Evolutionary conservation across 805 yeast species (phyloP).

Genomic region (Isabelozyma pseudorhagii): DNA sequence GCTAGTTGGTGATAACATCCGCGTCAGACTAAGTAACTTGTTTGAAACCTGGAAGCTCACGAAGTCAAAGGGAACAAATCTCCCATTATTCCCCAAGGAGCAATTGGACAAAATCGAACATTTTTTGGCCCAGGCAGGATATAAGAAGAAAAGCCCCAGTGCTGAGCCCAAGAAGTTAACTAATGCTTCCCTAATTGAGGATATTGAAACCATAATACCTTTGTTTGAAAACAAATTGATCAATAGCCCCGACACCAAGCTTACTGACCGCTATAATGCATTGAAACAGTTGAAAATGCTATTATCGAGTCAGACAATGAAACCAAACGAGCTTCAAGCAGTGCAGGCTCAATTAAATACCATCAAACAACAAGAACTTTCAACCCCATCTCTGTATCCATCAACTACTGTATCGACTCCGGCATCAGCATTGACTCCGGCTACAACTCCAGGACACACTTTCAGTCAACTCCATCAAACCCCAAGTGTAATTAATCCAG

Average conservation of each 20-base stretch:
- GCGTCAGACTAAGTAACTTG: slow-evolving; percentile 70
- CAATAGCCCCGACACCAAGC: slow-evolving; percentile 36
- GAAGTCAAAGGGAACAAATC: slow-evolving; percentile 52
- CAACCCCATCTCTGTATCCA: not conserved
- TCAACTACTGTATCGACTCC: slow-evolving; percentile 6
- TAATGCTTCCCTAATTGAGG: slow-evolving; percentile 24
- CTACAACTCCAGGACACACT: slow-evolving; percentile 5
- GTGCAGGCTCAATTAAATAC: slow-evolving; percentile 35
- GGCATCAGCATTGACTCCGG: slow-evolving; percentile 9
- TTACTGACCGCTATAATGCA: slow-evolving; percentile 42
- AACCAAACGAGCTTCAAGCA: slow-evolving; percentile 30
- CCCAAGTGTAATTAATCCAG: not conserved
- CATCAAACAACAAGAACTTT: slow-evolving; percentile 33
- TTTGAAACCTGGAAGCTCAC: slow-evolving; percentile 87
- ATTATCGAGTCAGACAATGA: slow-evolving; percentile 34
- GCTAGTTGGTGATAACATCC: slow-evolving; percentile 70
- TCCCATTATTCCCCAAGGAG: slow-evolving; percentile 69
- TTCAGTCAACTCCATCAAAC: slow-evolving; percentile 2
- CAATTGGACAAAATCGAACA: slow-evolving; percentile 70
- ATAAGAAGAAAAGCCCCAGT: slow-evolving; percentile 7
- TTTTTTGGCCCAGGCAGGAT: slow-evolving; percentile 49
- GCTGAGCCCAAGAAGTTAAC: slow-evolving; percentile 10
- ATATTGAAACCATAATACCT: slow-evolving; percentile 37
- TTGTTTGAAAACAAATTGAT: slow-evolving; percentile 39
- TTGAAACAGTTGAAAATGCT: slow-evolving; percentile 42